A percentile compares a stretch with the other conserved stretches of the same genome.
phyloP scores from a whole-genome alignment of 768 basidiomycete genomes.

The Lentinus tigrinus region DNA sequence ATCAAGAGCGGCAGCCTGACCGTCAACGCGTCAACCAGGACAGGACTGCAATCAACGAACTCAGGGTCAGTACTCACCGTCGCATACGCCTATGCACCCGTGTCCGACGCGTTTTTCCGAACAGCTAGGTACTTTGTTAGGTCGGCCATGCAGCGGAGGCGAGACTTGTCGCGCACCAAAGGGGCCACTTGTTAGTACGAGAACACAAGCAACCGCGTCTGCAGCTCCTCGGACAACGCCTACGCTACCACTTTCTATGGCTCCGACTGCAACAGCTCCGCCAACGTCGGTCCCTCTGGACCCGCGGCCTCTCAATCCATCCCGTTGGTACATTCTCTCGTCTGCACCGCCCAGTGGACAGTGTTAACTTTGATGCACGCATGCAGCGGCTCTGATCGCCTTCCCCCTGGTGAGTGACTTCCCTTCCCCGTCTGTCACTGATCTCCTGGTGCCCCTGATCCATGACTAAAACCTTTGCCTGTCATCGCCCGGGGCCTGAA shows the following conservation, averaged over 20 bases:
- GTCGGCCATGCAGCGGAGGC: slow-evolving; percentile 1
- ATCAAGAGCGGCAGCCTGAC: slow-evolving; percentile 37
- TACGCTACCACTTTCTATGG: slow-evolving; percentile 49
- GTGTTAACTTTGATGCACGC: no score
- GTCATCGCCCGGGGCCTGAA: no score
- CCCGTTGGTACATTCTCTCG: slow-evolving; percentile 58
- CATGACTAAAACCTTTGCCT: not conserved
- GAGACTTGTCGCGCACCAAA: slow-evolving; percentile 22
- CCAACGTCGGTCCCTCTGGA: slow-evolving; percentile 58
- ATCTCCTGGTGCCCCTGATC: slow-evolving; percentile 41
- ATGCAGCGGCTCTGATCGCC: slow-evolving; percentile 56
- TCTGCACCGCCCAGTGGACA: not conserved
- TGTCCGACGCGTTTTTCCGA: slow-evolving; percentile 1
- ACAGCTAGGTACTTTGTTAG: slow-evolving; percentile 75
- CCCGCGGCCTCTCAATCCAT: slow-evolving; percentile 70
- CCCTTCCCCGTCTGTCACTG: slow-evolving; percentile 54
- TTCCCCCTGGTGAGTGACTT: slow-evolving; percentile 59
- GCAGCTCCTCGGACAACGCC: slow-evolving; percentile 50
- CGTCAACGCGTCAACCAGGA: slow-evolving; percentile 20
- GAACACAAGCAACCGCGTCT: slow-evolving; percentile 44
- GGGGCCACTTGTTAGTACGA: slow-evolving; percentile 63
- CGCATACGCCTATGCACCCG: no score
- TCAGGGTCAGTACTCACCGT: slow-evolving; percentile 49
- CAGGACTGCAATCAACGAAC: slow-evolving; percentile 35
- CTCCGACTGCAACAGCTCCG: slow-evolving; percentile 31